A percentile compares a stretch with the other conserved stretches of the same genome.
These are phyloP conservation scores for Phytopythium chamaehyphon DNA, from an alignment of 352 stramenopile species.

Conservation along the genomic window DNA sequence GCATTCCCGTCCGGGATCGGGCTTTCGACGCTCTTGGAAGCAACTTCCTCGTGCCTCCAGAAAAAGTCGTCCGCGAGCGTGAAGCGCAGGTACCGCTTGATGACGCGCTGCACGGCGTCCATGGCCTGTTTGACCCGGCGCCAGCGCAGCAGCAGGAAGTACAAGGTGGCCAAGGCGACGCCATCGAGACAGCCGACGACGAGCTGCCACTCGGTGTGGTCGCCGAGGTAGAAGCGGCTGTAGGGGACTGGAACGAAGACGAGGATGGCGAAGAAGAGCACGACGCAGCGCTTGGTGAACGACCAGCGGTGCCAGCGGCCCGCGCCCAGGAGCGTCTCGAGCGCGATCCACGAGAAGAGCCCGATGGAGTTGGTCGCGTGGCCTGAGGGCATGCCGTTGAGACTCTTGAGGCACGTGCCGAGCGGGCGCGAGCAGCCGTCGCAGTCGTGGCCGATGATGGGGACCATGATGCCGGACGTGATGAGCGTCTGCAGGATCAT, in stretches of 20 bases:
- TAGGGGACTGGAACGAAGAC: conserved; percentile 35
- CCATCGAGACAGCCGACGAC: conserved; percentile 23
- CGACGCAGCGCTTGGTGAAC: conserved; percentile 8
- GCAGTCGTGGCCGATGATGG: conserved; percentile 24
- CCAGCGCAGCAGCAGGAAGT: conserved; percentile 38
- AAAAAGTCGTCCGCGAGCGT: conserved; percentile 39
- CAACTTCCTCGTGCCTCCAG: conserved; percentile 9
- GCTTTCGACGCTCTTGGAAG: conserved; percentile 5
- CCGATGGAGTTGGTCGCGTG: conserved; percentile 45
- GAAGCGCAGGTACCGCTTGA: conserved; percentile 20
- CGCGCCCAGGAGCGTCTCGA: conserved; percentile 28
- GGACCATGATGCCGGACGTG: conserved; percentile 36
- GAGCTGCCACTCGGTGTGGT: conserved; percentile 39
- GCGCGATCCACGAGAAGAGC: conserved; percentile 30
- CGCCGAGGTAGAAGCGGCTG: conserved; percentile 42
- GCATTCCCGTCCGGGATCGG: background rate
- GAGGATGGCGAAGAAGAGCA: conserved; percentile 12
- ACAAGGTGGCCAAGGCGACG: conserved; percentile 24
- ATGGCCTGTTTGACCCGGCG: conserved; percentile 19
- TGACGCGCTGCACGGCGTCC: conserved; percentile 12
- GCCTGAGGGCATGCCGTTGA: conserved; percentile 35
- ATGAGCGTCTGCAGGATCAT: conserved; percentile 31
- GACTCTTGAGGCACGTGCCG: conserved; percentile 32
- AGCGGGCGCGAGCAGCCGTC: conserved; percentile 28
- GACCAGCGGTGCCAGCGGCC: conserved; percentile 20